Evolutionary conservation across 1,284 basidiomycete genomes (phyloP), one percentile per base, ranked within the genome.

Genomic region (Amylostereum chailletii): DNA sequence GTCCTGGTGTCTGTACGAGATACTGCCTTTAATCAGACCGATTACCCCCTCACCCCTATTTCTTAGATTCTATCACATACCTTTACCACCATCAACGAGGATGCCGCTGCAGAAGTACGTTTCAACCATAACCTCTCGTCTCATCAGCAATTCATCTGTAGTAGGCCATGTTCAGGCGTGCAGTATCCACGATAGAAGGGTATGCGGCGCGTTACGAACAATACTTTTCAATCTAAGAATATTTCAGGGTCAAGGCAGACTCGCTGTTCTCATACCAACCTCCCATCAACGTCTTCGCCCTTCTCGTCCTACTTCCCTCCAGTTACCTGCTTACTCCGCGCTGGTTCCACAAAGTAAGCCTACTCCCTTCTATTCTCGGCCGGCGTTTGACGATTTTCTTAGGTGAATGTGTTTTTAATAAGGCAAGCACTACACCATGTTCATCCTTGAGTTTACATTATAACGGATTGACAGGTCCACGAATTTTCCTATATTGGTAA

Each of bases 201-300:
- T 85, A 61, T 40, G 62, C 55, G 7, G 52, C 34, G 19, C 19
- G 34, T 45, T 36, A 9, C 0, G 5, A 34, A 36, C 34, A 30
- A 31, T 40, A 6, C 44, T 46, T 31, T 30, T 51, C 33, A 38
- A 52, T 59, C 52, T 63, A 61, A 56, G 58, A 65, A 54, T 47
- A 52, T 19, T 50, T 33, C 45, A 90, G 86, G 9, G 86, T 91
- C 46, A 90, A 90, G 58, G 83, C 85, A 45, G 94, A 96, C 61
- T 91, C 83, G 2, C 68, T 97, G 10, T 96, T 96, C 65, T 92
- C 89, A 32, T 97, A 96, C 62, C 90, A 94, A 60, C 87, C 94
- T 1, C 94, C 94, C 0, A 71, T 96, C 58, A 95, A 94, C 64
- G 66, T 95, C 3, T 56, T 92, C 40, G 92, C 92, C 0, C 67